Base-by-base conservation (phyloP, 2,329 filamentous ascomycete genomes). In the Cryoendolithus antarcticus region DNA sequence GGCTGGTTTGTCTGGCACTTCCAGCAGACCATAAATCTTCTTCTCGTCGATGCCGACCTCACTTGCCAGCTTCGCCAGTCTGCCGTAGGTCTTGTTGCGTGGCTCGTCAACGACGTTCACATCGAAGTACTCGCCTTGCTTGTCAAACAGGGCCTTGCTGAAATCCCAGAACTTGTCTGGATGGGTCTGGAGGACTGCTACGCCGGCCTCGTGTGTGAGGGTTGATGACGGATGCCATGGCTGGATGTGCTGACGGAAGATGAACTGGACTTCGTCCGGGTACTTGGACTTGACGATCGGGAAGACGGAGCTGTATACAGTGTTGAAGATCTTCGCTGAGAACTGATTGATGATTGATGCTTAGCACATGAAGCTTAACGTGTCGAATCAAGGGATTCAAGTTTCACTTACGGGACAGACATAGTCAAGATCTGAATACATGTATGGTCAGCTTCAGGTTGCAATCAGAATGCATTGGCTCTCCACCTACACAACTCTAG, bases 171-270 rank as follows among this genome's bases (percentile, higher is more conserved):
- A 96, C 48, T 76, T 77, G 12, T 70, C 67, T 0, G 83, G 80
- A 2, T 75, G 67, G 6, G 85, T 61, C 37, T 72, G 74, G 50
- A 89, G 71, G 1, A 95, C 85, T 3, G 86, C 89, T 27, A 86
- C 73, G 3, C 70, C 88, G 27, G 86, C 82, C 71, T 96, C 89
- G 66, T 89, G 84, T 40, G 75, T 70, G 21, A 70, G 60, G 0
- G 65, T 69, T 0, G 58, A 86, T 12, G 82, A 86, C 2, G 89
- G 89, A 64, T 96, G 88, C 39, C 39, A 41, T 9, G 86, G 86
- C 66, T 94, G 86, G 54, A 95, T 76, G 59, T 93, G 86, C 59
- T 89, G 88, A 35, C 88, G 81, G 69, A 95, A 84, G 55, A 96
- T 74, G 50, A 93, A 69, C 51, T 82, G 72, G 2, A 94, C 65